These are phyloP conservation scores for Plasmodium falciparum DNA, from an alignment of 169 alveolate species.

Conservation along the genomic window DNA sequence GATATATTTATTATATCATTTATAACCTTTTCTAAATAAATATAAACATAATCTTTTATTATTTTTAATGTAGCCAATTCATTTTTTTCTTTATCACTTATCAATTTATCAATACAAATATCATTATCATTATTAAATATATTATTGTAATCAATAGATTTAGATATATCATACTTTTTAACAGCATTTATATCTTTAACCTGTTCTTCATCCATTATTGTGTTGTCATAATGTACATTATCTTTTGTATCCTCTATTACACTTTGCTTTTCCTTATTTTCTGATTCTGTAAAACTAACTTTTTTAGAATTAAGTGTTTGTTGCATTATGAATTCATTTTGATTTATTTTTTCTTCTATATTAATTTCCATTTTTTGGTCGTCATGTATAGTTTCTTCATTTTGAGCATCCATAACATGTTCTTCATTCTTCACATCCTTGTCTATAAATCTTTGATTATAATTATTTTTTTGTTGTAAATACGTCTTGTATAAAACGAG, in stretches of 20 bases:
- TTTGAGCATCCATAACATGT: too few species aligned
- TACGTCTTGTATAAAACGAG: not conserved
- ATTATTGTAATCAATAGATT: not conserved
- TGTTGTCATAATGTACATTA: too few species aligned
- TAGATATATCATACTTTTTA: not conserved
- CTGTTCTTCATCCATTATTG: not conserved
- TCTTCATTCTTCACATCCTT: not conserved
- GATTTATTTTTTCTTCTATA: not conserved
- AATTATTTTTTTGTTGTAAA: conserved; percentile 16
- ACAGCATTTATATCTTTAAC: not conserved
- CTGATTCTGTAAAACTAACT: too few species aligned
- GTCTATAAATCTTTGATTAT: not conserved
- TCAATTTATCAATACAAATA: not conserved
- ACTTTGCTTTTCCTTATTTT: not conserved
- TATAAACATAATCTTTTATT: conserved; percentile 56
- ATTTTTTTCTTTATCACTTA: conserved; percentile 30
- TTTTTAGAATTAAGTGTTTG: too few species aligned
- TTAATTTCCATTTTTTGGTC: not conserved
- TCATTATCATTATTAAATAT: not conserved
- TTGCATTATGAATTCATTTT: not conserved
- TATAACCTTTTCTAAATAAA: conserved; percentile 57
- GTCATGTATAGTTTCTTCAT: not conserved
- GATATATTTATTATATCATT: conserved; percentile 59
- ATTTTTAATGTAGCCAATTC: conserved; percentile 36
- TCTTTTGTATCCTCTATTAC: not conserved